Conservation (phyloP, 2,329 filamentous ascomycete genomes). For the Chrysoporthe austroafricana region DNA sequence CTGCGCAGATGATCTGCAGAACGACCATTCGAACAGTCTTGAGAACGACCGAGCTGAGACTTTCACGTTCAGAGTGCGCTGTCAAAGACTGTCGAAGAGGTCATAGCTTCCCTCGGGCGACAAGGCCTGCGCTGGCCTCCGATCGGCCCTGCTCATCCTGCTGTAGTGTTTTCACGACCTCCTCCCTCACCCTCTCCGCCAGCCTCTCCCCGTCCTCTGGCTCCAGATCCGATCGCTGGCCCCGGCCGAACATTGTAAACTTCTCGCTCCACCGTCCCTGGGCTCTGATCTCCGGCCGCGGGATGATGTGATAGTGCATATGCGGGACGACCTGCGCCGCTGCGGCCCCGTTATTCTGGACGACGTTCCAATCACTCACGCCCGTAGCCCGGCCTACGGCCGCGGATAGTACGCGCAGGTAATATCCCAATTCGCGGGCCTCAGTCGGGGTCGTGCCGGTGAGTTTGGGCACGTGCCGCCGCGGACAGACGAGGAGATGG, state of each 20-base stretch:
- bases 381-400: conserved; percentile 72
- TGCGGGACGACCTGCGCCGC: conserved; percentile 93
- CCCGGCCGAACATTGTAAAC: conserved; percentile 84
- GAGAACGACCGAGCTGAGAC: too few relatives aligned
- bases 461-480: conserved; percentile 77
- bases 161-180: conserved; percentile 52
- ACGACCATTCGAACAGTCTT: too few relatives aligned
- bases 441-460: conserved; percentile 68
- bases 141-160: conserved; percentile 43
- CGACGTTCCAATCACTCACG: conserved; percentile 88
- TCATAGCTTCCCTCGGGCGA: conserved; percentile 45
- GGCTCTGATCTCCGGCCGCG: conserved; percentile 70
- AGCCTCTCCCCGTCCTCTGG: conserved; percentile 71
- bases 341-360: conserved; percentile 91
- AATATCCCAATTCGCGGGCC: conserved; percentile 67
- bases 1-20: too few relatives aligned
- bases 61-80: too few relatives aligned
- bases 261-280: conserved; percentile 60
- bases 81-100: neutral
- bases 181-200: conserved; percentile 57
- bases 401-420: conserved; percentile 72
- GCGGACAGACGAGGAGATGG: conserved; percentile 81
- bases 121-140: conserved; percentile 26
- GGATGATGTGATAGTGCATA: conserved; percentile 94
- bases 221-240: conserved; percentile 73